These are phyloP conservation scores for Kazachstania psychrophila DNA, from an alignment of 805 yeast species.

Conservation along the genomic window DNA sequence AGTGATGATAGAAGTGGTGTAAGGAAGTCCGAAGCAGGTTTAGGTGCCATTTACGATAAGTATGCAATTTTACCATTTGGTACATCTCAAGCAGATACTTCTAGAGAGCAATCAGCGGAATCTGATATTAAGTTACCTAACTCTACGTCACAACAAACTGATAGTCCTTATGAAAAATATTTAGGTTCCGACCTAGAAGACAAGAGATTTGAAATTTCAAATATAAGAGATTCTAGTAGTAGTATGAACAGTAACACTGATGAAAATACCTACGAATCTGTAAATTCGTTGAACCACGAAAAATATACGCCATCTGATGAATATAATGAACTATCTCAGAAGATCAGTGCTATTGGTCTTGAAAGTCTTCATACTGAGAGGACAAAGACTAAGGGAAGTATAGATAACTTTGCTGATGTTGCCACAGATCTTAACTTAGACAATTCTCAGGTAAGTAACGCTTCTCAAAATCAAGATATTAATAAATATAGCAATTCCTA, in stretches of 20 bases:
- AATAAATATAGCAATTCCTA: neutral
- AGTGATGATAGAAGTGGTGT: too few relatives aligned
- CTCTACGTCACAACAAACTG: slow-evolving; percentile 1
- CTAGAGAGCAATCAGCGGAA: neutral
- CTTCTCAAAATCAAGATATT: neutral
- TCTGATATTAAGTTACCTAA: neutral
- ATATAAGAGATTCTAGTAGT: slow-evolving; percentile 18
- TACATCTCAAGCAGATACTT: neutral
- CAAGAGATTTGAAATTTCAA: slow-evolving; percentile 19
- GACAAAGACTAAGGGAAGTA: neutral
- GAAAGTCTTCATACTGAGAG: slow-evolving; percentile 3
- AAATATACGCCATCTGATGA: slow-evolving; percentile 1
- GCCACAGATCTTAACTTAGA: slow-evolving; percentile 3
- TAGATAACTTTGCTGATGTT: neutral
- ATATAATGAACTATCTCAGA: slow-evolving; percentile 15
- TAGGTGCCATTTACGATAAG: slow-evolving; percentile 5
- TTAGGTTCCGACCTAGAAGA: slow-evolving; percentile 14
- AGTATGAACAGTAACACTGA: slow-evolving; percentile 10
- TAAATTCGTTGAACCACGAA: neutral
- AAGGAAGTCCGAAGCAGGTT: slow-evolving; percentile 4
- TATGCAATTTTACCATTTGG: slow-evolving; percentile 3
- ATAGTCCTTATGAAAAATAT: slow-evolving; percentile 23
- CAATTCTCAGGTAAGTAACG: neutral
- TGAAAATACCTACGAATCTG: slow-evolving; percentile 6
- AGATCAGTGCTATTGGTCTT: slow-evolving; percentile 15